Conservation (phyloP, 805 yeast genomes). For the Myxozyma udenii region DNA sequence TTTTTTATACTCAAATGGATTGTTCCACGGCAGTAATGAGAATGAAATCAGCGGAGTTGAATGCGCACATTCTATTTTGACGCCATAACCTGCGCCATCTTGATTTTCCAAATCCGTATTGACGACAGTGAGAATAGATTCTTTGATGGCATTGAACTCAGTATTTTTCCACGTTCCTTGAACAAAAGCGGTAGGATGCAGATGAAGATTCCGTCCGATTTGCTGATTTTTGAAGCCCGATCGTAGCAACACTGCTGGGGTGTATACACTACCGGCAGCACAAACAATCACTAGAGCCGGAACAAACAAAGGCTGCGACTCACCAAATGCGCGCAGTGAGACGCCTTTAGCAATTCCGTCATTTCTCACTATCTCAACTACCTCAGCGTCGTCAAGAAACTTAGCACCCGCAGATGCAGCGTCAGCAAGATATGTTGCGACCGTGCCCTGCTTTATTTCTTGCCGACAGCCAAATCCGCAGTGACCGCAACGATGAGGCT, state of each 20-base stretch:
- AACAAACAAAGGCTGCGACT: slow-evolving; percentile 34
- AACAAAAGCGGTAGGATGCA: slow-evolving; percentile 49
- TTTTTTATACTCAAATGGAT: slow-evolving; percentile 39
- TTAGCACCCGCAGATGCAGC: slow-evolving; percentile 48
- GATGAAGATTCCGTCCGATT: slow-evolving; percentile 51
- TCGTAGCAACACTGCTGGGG: slow-evolving; percentile 48
- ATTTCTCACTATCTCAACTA: slow-evolving; percentile 41
- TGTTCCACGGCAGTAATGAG: slow-evolving; percentile 46
- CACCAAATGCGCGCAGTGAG: slow-evolving; percentile 39
- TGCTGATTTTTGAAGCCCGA: slow-evolving; percentile 51
- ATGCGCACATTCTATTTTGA: slow-evolving; percentile 49
- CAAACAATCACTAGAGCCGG: slow-evolving; percentile 47
- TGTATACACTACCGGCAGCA: slow-evolving; percentile 49
- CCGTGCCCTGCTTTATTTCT: slow-evolving; percentile 54
- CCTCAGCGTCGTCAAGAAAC: slow-evolving; percentile 48
- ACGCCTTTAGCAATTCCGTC: slow-evolving; percentile 49
- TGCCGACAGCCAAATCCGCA: slow-evolving; percentile 50
- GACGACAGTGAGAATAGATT: slow-evolving; percentile 50
- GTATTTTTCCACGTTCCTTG: slow-evolving; percentile 45
- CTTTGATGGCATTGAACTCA: slow-evolving; percentile 42
- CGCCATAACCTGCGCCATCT: slow-evolving; percentile 54
- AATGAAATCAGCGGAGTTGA: slow-evolving; percentile 46
- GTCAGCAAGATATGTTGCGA: slow-evolving; percentile 49
- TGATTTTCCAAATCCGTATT: slow-evolving; percentile 44
- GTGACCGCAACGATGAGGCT: slow-evolving; percentile 47